These are phyloP conservation scores for Tetracentron sinense DNA, from an alignment of 164 flowering plant genomes.

Conservation along the genomic window DNA sequence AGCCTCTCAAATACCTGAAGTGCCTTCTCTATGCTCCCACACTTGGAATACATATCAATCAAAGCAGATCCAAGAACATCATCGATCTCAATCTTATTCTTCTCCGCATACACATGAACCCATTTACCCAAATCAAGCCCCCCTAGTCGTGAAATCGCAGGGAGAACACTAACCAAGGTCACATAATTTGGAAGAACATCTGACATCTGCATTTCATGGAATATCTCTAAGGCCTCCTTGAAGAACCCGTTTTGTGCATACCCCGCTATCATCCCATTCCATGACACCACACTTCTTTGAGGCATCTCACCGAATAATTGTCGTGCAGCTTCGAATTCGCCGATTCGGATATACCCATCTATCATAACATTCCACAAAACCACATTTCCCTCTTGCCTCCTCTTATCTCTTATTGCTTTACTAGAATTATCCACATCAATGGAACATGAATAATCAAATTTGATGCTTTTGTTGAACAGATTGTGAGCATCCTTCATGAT, in stretches of 20 bases:
- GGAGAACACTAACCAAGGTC: conserved; percentile 56
- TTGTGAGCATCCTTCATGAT: conserved; percentile 35
- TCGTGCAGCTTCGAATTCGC: conserved; percentile 36
- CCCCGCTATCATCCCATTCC: conserved; percentile 67
- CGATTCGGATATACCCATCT: conserved; percentile 49
- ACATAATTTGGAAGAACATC: conserved; percentile 49
- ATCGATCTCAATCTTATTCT: conserved; percentile 37
- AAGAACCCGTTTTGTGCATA: conserved; percentile 52
- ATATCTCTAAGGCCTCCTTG: conserved; percentile 52
- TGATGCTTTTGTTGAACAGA: conserved; percentile 24
- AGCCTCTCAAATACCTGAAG: conserved; percentile 42
- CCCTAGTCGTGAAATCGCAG: conserved; percentile 50
- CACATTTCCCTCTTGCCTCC: conserved; percentile 30
- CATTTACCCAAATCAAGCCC: conserved; percentile 56
- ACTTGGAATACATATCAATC: conserved; percentile 61
- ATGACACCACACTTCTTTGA: conserved; percentile 56
- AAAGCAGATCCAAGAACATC: conserved; percentile 63
- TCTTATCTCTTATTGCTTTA: conserved; percentile 11
- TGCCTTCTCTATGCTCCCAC: conserved; percentile 59
- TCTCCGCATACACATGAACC: conserved; percentile 53
- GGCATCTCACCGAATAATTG: conserved; percentile 54
- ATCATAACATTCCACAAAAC: conserved; percentile 70
- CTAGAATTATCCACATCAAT: background rate
- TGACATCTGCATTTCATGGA: conserved; percentile 49
- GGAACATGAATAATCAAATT: background rate